Base-by-base conservation (phyloP, 345 rosid species). In the Lepidium sativum region DNA sequence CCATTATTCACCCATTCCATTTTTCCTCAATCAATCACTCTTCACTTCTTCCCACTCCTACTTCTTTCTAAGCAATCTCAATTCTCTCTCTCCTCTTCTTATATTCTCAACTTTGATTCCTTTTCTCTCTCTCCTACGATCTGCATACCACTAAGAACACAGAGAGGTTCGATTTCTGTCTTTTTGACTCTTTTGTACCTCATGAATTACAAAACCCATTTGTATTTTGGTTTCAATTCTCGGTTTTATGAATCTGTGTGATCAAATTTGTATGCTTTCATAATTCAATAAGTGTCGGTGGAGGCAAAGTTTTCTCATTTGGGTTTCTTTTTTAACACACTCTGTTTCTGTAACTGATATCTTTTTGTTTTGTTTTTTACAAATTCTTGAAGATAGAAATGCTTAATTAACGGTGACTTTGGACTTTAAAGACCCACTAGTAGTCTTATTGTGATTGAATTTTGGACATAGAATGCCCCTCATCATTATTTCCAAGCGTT, bases 31-130 rank as follows among this genome's bases (percentile, higher is more conserved):
- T 73, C 64, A 67, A 74, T 74, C 73, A 67, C 73, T 74, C 77
- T 60, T 68, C 77, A 74, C 73, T 68, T 74, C 77, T 66, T 65
- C 65, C 65, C 65, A 67, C 73, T 74, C 67, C 77, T 64, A 37
- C 68, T 67, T 49, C 16, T 57, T 27, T 73, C 76, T 65, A 65
- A 65, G 60, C 70, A 50, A 51, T 50, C 71, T 13, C 29, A 25
- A 25, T 25, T 25, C 10, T n/a, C 39, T 71, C 65, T 23, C 43
- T 41, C 29, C 1, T 33, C 37, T 41, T 33, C 50, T 61, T 54
- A 44, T 70, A 53, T 63, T 27, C 75, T 62, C 25, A 34, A 14
- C 6, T 44, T 63, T 62, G 63, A 63, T 53, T 62, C 40, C 7
- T 16, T 70, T 15, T 27, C 65, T 71, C 47, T 72, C 76, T 66